Evolutionary conservation across 1,284 basidiomycete species (phyloP), one percentile per base, ranked within the genome.

Genomic region (Trametes hirsuta): DNA sequence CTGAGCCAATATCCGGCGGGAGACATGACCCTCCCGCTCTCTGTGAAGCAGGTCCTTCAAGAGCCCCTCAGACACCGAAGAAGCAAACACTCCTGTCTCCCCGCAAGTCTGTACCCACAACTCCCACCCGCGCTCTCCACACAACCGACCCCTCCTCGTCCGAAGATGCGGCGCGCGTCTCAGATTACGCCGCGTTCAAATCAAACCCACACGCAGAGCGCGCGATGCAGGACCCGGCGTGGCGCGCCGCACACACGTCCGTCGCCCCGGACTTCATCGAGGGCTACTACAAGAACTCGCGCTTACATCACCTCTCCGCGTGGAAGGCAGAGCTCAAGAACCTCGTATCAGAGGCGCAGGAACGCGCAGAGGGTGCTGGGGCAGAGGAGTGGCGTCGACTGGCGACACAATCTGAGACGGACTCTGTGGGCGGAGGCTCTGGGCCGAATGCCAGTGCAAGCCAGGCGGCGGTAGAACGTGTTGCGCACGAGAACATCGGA

Each of bases 241-340:
- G 97, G 95, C 84, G 94, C 21, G 84, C 86, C 22, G 84, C 88
- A 22, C 89, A 98, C 72, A 99, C 97, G 0, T 93, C 95, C 3
- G 85, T 88, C 8, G 90, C 91, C 11, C 84, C 90, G 0, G 90
- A 88, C 63, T 99, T 97, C 71, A 90, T 98, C 58, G 88, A 93
- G 58, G 88, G 85, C 1, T 99, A 90, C 72, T 98, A 96, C 77
- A 89, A 90, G 73, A 91, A 97, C 72, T 96, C 93, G 3, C 85
- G 97, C 18, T 77, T 99, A 25, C 97, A 99, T 68, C 91, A 97
- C 71, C 77, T 99, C 15, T 91, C 93, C 15, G 91, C 87, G 0
- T 97, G 94, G 94, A 99, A 99, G 74, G 84, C 91, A 0, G 94
- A 97, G 69, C 81, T 98, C 46, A 89, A 89, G 69, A 80, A 82